A percentile compares a stretch with the other conserved stretches of the same genome.
These are phyloP conservation scores for Nannizzia gypsea DNA, from an alignment of 2,329 filamentous ascomycete genomes.

Conservation along the genomic window DNA sequence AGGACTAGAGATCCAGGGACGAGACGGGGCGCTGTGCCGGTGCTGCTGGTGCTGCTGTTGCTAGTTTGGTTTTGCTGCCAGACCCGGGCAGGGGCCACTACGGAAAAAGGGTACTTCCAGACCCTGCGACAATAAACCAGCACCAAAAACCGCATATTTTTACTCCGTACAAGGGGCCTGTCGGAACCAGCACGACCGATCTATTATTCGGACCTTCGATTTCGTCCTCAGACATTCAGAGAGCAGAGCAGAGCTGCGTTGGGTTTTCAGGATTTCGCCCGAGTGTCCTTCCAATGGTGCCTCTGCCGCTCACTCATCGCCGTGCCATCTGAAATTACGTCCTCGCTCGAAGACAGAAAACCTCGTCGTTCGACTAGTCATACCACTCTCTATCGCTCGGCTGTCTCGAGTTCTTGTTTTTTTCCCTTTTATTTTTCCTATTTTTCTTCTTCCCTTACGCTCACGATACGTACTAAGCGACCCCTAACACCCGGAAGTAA, in stretches of 20 bases:
- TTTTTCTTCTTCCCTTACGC: neutral
- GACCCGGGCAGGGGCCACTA: neutral
- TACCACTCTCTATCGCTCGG: neutral
- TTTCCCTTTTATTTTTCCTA: neutral
- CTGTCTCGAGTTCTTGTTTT: neutral
- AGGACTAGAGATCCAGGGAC: neutral
- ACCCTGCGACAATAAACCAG: neutral
- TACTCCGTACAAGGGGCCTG: neutral
- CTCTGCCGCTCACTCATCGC: neutral
- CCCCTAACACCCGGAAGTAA: constrained; percentile 2
- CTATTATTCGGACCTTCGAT: neutral
- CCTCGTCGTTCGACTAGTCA: neutral
- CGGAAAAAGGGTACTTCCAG: constrained; percentile 4
- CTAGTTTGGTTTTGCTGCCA: neutral
- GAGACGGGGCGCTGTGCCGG: neutral
- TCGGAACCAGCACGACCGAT: constrained; percentile 1
- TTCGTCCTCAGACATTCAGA: neutral
- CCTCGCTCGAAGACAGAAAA: neutral
- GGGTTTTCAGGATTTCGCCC: neutral
- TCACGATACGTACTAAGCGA: neutral
- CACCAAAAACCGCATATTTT: constrained; percentile 4
- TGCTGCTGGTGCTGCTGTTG: neutral
- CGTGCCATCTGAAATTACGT: neutral
- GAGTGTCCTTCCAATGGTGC: neutral
- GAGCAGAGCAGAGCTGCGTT: neutral